A percentile compares a stretch with the other conserved stretches of the same genome.
phyloP scores from a whole-genome alignment of 345 rosid genomes.

The Corymbia maculata region DNA sequence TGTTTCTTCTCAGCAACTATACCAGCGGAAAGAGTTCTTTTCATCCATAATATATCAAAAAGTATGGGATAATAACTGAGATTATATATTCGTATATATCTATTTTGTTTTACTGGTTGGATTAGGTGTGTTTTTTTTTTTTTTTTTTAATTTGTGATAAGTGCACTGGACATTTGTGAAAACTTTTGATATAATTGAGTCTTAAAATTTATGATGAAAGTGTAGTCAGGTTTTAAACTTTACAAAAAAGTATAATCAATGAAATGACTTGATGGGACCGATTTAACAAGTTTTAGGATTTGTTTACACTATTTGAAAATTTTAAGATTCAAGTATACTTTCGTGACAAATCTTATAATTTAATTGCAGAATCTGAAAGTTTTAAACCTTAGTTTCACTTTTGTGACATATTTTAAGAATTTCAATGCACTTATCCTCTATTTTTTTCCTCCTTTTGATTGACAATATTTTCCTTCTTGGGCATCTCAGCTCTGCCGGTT shows the following conservation, averaged over 20 bases:
- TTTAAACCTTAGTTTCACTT: fast-evolving
- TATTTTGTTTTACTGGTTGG: not conserved
- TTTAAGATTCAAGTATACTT: too few species aligned
- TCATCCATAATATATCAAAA: not conserved
- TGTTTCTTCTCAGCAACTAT: not conserved
- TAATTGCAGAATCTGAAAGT: not conserved
- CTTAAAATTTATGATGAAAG: too few species aligned
- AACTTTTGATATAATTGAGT: too few species aligned
- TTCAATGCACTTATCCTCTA: not conserved
- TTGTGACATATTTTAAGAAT: not conserved
- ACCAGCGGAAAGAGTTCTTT: not conserved
- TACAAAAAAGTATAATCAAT: too few species aligned
- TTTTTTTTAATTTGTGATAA: not conserved
- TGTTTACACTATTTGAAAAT: too few species aligned
- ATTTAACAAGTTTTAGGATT: too few species aligned
- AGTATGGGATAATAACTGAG: not conserved
- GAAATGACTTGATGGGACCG: not conserved
- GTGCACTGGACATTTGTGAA: fast-evolving
- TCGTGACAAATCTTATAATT: too few species aligned
- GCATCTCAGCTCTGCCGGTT: conserved; percentile 57
- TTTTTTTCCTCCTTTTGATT: not conserved
- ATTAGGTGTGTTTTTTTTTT: not conserved
- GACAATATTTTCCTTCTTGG: not conserved
- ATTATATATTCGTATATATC: not conserved
- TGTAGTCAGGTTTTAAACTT: too few species aligned